Percentiles rank a stretch among this genome's conserved stretches.
These are phyloP conservation scores for Claviceps monticola DNA, from an alignment of 2,329 filamentous ascomycete genomes.

Conservation along the genomic window DNA sequence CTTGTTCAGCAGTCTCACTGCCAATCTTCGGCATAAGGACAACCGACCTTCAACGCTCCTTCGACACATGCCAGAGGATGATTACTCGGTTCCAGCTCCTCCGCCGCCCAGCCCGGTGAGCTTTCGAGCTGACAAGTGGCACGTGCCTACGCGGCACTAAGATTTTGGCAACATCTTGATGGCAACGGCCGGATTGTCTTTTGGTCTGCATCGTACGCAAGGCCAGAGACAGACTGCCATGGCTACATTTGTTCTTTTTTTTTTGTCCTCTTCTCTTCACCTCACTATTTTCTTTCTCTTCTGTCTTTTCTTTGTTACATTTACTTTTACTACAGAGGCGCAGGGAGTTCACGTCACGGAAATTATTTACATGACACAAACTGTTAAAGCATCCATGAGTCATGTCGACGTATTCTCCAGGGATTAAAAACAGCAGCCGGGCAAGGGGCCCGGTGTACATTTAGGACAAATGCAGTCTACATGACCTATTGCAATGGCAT, in stretches of 20 bases:
- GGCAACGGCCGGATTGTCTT: not conserved
- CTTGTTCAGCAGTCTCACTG: slow-evolving; percentile 38
- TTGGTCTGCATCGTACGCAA: not conserved
- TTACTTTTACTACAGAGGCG: not conserved
- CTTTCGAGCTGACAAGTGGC: slow-evolving; percentile 34
- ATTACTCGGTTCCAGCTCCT: slow-evolving; percentile 51
- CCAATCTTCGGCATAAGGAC: slow-evolving; percentile 31
- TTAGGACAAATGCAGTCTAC: not conserved
- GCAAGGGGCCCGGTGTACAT: not conserved
- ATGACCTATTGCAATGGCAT: not conserved
- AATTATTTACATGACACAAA: not conserved
- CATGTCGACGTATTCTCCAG: no score
- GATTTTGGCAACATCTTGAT: not conserved
- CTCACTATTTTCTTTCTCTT: not conserved
- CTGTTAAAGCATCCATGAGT: not conserved
- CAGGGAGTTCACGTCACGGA: not conserved
- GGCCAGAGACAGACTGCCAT: not conserved
- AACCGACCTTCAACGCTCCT: slow-evolving; percentile 30
- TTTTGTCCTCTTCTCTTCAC: not conserved
- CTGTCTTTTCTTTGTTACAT: not conserved
- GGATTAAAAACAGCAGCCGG: not conserved
- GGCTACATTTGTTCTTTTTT: not conserved
- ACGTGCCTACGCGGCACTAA: slow-evolving; percentile 2
- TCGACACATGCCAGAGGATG: slow-evolving; percentile 39
- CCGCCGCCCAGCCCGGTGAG: slow-evolving; percentile 51